A percentile compares a stretch with the other conserved stretches of the same genome.
phyloP scores from a whole-genome alignment of 176 grass and related monocot genomes.

The Puya raimondii region DNA sequence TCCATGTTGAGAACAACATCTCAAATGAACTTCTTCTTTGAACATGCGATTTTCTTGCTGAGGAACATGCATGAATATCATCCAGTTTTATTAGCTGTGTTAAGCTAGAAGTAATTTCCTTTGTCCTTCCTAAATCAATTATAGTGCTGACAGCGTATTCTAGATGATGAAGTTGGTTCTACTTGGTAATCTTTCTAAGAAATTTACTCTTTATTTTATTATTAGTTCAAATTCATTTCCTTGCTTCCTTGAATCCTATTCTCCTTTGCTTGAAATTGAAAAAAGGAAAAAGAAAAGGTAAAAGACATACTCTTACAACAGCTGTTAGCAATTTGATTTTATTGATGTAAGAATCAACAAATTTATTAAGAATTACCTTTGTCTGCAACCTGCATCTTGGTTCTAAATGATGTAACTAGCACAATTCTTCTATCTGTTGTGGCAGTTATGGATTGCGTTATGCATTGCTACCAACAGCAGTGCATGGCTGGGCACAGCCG shows the following conservation, averaged over 20 bases:
- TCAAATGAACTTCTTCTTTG: too few relatives aligned
- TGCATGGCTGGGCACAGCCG: slow-evolving; percentile 80
- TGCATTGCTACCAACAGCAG: slow-evolving; percentile 93
- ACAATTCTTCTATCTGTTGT: slow-evolving; percentile 3
- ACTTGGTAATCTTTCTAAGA: not conserved
- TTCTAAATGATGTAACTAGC: not conserved
- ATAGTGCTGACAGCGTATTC: not conserved
- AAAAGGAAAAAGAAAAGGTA: too few relatives aligned
- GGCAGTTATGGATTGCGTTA: slow-evolving; percentile 81
- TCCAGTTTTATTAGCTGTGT: too few relatives aligned
- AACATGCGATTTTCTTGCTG: too few relatives aligned
- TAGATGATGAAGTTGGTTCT: not conserved
- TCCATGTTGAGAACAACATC: too few relatives aligned
- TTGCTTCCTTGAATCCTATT: not conserved
- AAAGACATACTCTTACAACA: too few relatives aligned
- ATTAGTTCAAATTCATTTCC: not conserved
- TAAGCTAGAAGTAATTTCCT: too few relatives aligned
- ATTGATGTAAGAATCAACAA: not conserved
- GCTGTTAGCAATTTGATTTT: not conserved
- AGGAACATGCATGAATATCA: too few relatives aligned
- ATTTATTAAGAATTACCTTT: not conserved
- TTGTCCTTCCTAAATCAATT: not conserved
- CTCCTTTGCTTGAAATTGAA: not conserved
- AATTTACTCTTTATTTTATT: not conserved
- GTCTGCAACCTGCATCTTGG: not conserved